Conservation (phyloP, 2,329 filamentous ascomycete genomes). For the Curvularia eragrostidis region DNA sequence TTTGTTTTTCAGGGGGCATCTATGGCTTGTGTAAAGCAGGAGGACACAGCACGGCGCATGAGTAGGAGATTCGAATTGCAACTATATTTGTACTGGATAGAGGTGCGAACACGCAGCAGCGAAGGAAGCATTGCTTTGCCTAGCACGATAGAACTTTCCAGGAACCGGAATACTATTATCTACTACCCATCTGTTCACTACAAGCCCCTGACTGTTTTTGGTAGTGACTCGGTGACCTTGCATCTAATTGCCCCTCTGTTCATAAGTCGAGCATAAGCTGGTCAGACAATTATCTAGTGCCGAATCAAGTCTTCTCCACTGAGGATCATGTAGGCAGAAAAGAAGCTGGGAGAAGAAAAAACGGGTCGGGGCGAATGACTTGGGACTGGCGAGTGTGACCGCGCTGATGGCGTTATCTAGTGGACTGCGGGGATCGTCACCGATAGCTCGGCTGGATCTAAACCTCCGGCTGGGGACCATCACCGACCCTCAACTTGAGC, state of each 20-base stretch:
- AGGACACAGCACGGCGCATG: slow-evolving; percentile 11
- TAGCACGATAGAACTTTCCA: slow-evolving; percentile 2
- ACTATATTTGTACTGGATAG: slow-evolving; percentile 11
- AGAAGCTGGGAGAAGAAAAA: not conserved
- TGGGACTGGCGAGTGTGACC: slow-evolving; percentile 6
- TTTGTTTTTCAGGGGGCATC: slow-evolving; percentile 17
- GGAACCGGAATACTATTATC: slow-evolving; percentile 5
- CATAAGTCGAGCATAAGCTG: not conserved
- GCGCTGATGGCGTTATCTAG: slow-evolving; percentile 17
- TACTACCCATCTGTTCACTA: not conserved
- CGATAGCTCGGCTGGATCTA: slow-evolving; percentile 20
- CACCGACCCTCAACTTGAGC: slow-evolving; percentile 12
- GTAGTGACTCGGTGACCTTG: not conserved
- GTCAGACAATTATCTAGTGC: not conserved
- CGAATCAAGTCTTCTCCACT: not conserved
- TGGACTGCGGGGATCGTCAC: slow-evolving; percentile 19
- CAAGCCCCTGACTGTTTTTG: not conserved
- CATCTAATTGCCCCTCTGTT: not conserved
- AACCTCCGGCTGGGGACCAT: slow-evolving; percentile 14
- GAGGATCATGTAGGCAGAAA: not conserved
- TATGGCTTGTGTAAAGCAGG: slow-evolving; percentile 23
- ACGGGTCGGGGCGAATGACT: not conserved
- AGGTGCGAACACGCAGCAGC: not conserved
- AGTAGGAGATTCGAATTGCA: slow-evolving; percentile 1
- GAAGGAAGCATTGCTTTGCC: slow-evolving; percentile 7